These are phyloP conservation scores for Eimeria mitis DNA, from an alignment of 169 alveolate species.

Conservation along the genomic window DNA sequence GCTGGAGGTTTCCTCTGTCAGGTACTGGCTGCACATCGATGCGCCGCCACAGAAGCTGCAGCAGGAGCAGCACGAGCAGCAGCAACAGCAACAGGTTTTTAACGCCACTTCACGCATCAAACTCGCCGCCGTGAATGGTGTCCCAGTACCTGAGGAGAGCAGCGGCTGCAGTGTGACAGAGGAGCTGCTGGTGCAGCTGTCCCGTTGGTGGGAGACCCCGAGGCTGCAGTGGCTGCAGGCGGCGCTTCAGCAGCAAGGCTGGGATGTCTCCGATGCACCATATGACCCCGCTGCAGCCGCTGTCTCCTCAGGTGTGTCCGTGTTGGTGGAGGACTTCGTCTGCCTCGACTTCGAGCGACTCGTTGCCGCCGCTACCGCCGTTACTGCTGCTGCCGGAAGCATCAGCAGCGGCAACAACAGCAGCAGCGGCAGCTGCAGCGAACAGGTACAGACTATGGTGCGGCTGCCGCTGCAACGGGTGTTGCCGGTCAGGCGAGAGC, in stretches of 20 bases:
- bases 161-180: constrained; percentile 12
- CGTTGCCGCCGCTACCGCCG: constrained; percentile 40
- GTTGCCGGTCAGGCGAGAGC: constrained; percentile 4
- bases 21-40: not conserved
- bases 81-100: not conserved
- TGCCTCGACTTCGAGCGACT: constrained; percentile 37
- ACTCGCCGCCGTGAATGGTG: not conserved
- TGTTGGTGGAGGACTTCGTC: constrained; percentile 20
- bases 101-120: not conserved
- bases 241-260: not conserved
- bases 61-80: not conserved
- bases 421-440: not conserved
- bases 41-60: constrained; percentile 4
- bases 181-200: constrained; percentile 22
- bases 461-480: constrained; percentile 36
- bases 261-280: not conserved
- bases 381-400: not conserved
- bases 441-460: constrained; percentile 2
- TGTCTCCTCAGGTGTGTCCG: constrained; percentile 41
- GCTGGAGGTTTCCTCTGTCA: constrained; percentile 22
- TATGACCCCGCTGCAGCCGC: not conserved
- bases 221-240: not conserved
- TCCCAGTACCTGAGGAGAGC: not conserved
- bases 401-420: not conserved
- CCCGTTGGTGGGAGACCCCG: constrained; percentile 20